phyloP scores from a whole-genome alignment of 2,329 filamentous ascomycete genomes.

The Botrytis byssoidea region DNA sequence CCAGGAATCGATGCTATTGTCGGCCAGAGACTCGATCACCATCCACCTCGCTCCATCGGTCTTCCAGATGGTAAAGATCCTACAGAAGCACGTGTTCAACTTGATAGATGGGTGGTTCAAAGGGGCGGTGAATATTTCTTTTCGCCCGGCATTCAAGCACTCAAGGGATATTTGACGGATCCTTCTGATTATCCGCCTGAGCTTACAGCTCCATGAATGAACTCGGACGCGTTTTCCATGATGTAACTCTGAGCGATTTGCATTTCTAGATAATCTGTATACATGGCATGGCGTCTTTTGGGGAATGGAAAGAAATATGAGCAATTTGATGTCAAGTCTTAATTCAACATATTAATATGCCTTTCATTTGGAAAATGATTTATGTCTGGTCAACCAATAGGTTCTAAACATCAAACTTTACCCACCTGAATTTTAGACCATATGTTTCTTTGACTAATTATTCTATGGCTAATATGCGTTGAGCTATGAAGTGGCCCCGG shows the following conservation, averaged over 20 bases:
- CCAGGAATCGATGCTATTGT: constrained; percentile 43
- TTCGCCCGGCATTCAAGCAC: constrained; percentile 42
- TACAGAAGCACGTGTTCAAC: constrained; percentile 30
- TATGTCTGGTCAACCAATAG: neutral
- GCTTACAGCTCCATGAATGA: neutral
- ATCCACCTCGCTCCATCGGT: constrained; percentile 30
- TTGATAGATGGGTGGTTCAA: constrained; percentile 43
- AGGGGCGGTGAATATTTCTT: constrained; percentile 50
- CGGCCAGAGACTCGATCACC: constrained; percentile 34
- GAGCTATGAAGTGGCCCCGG: neutral
- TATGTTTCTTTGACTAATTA: neutral
- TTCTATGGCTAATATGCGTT: neutral
- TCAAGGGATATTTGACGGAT: constrained; percentile 25
- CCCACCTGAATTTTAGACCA: neutral
- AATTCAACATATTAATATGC: neutral
- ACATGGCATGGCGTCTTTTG: neutral
- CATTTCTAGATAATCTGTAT: neutral
- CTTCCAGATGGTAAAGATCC: constrained; percentile 29
- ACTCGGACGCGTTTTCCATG: too few relatives aligned
- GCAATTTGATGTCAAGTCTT: neutral
- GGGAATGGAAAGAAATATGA: neutral
- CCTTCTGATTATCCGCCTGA: constrained; percentile 3
- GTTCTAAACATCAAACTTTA: neutral
- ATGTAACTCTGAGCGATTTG: neutral
- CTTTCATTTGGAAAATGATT: neutral